A percentile compares a stretch with the other conserved stretches of the same genome.
Evolutionary conservation across 2,329 filamentous ascomycete species (phyloP).

Genomic region (Aspergillus aculeatinus): DNA sequence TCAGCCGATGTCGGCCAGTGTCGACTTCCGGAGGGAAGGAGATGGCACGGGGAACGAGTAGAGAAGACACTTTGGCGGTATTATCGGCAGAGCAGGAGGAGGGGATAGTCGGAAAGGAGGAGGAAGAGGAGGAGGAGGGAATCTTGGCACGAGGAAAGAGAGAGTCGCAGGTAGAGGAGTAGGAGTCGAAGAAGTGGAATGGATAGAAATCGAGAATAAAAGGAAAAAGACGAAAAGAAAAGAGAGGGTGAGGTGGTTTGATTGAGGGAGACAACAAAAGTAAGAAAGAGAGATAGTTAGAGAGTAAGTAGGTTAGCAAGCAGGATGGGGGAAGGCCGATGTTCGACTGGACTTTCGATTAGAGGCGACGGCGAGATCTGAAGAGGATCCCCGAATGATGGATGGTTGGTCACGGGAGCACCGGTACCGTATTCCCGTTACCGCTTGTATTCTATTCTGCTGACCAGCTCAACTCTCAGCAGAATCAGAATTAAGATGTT

Average conservation of each 20-base stretch:
- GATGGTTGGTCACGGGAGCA: slow-evolving; percentile 15
- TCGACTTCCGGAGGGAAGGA: slow-evolving; percentile 84
- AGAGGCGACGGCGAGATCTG: slow-evolving; percentile 3
- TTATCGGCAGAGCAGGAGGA: slow-evolving; percentile 46
- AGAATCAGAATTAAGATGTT: too few species aligned
- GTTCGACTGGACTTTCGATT: neutral
- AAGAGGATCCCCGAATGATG: slow-evolving; percentile 2
- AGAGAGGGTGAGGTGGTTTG: slow-evolving; percentile 19
- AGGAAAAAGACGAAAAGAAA: slow-evolving; percentile 23
- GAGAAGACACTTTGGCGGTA: slow-evolving; percentile 96
- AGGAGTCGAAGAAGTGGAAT: slow-evolving; percentile 3
- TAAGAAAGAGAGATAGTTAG: neutral
- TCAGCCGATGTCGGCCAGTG: slow-evolving; percentile 58
- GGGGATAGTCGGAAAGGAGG: slow-evolving; percentile 21
- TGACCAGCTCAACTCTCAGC: neutral
- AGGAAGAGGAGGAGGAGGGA: neutral
- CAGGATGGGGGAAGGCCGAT: slow-evolving; percentile 3
- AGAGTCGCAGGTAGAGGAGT: slow-evolving; percentile 23
- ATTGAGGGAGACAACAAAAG: neutral
- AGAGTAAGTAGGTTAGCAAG: slow-evolving; percentile 3
- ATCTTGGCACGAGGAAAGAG: slow-evolving; percentile 22
- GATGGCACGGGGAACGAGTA: slow-evolving; percentile 84
- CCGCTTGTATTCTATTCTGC: neutral
- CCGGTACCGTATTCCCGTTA: slow-evolving; percentile 4
- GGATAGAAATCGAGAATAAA: neutral